A percentile compares a stretch with the other conserved stretches of the same genome.
Evolutionary conservation across 1,284 basidiomycete species (phyloP).

Genomic region (Limonomyces culmigenus): DNA sequence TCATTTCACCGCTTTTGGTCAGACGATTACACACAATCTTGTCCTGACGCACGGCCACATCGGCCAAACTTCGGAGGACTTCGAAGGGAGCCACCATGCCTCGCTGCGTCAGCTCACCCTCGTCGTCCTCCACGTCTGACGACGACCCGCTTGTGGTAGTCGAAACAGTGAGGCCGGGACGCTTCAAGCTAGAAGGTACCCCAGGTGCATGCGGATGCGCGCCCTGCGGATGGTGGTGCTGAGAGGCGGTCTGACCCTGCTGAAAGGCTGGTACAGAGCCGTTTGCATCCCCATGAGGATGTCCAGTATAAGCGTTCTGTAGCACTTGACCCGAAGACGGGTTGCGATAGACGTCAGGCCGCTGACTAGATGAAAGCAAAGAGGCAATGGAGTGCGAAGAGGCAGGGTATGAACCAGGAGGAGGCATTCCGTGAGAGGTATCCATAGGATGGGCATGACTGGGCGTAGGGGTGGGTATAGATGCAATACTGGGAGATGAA

Average conservation of each 20-base stretch:
- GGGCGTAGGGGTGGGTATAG: conserved; percentile 36
- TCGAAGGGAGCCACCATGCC: conserved; percentile 74
- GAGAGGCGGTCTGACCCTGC: conserved; percentile 20
- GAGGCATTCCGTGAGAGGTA: conserved; percentile 10
- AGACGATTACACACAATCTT: no score
- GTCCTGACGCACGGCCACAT: conserved; percentile 52
- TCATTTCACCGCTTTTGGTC: conserved; percentile 6
- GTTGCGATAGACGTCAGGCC: no score
- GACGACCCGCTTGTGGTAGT: conserved; percentile 60
- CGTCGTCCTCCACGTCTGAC: conserved; percentile 56
- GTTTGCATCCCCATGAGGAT: no score
- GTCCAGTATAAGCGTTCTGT: no score
- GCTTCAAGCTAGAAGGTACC: conserved; percentile 29
- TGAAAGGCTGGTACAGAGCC: no score
- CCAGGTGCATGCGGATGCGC: conserved; percentile 10
- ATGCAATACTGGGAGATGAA: conserved; percentile 42
- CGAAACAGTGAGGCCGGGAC: conserved; percentile 39
- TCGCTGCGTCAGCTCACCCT: conserved; percentile 61
- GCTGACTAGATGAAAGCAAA: no score
- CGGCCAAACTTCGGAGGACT: conserved; percentile 61
- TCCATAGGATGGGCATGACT: conserved; percentile 21
- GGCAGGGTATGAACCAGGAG: no score
- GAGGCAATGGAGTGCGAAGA: no score
- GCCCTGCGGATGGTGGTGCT: background rate
- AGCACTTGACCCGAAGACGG: no score